Base-by-base conservation (phyloP, 2,329 filamentous ascomycete species). In the Microsporum canis region DNA sequence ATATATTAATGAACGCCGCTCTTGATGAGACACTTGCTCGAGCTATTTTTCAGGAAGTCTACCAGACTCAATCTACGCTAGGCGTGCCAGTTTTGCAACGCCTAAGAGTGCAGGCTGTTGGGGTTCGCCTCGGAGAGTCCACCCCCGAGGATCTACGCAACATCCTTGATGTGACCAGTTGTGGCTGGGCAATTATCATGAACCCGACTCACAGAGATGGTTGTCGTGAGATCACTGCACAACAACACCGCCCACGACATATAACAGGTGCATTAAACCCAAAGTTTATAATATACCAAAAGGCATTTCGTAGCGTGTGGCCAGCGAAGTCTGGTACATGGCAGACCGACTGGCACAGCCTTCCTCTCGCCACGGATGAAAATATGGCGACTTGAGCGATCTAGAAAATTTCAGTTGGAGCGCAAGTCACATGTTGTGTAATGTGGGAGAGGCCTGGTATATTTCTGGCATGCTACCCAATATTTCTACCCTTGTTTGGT, bases 21-120 rank as follows among this genome's bases (percentile, higher is more conserved):
- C 31, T 59, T 5, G 39, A 59, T 34, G 57, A 47, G 1, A 12
- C 23, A 5, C 27, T 59, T 17, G 57, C 57, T 49, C 57, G 57
- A 27, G 3, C 39, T 59, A 59, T 59, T 29, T 59, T 45, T 29
- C 57, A 59, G 14, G 39, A 59, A 33, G 29, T 59, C 6, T 45
- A 38, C 43, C 43, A 17, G 29, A 38, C 57, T 17, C 57, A 59
- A 47, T 29, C 38, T 10, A 47, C 12, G n/a, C 33, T n/a, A 29
- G 39, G 57, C 14, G 23, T 10, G 39, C 29, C 38, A 10, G n/a
- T 17, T 47, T 27, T 45, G 12, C 4, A 47, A 8, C 31, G 55
- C 6, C 34, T 59, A 17, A 59, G 38, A 31, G 7, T 59, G 12
- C 36, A 29, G 7, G 14, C 23, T 14, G 8, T 8, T 6, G 17